Conservation (phyloP, 352 stramenopile genomes). For the Globisporangium polare region DNA sequence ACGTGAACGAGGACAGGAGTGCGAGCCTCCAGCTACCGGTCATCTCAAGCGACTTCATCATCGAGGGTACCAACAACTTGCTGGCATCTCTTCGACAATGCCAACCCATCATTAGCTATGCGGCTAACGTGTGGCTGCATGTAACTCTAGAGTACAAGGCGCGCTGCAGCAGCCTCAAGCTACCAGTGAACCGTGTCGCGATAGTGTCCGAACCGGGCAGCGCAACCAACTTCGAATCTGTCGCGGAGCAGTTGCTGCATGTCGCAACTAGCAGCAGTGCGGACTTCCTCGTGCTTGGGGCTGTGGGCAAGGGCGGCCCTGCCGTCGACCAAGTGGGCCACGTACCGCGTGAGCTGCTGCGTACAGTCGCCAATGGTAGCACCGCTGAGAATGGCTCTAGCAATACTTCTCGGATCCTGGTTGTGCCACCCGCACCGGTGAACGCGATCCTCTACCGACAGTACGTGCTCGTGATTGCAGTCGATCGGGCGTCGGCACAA, state of each 20-base stretch:
- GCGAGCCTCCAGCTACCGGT: conserved; percentile 48
- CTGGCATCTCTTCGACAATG: neutral
- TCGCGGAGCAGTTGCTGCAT: conserved; percentile 36
- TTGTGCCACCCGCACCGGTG: conserved; percentile 48
- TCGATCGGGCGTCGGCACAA: conserved; percentile 27
- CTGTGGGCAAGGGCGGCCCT: conserved; percentile 56
- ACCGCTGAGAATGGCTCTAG: conserved; percentile 7
- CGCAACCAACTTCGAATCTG: neutral
- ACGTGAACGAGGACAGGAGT: conserved; percentile 43
- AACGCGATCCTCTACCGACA: conserved; percentile 35
- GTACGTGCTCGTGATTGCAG: conserved; percentile 52
- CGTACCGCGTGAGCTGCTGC: conserved; percentile 47
- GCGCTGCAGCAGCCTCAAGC: conserved; percentile 33
- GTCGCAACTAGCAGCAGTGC: conserved; percentile 10
- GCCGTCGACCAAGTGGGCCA: conserved; percentile 54
- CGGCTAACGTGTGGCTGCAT: no score
- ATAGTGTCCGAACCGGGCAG: conserved; percentile 25
- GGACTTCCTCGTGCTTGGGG: conserved; percentile 54
- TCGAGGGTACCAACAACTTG: conserved; percentile 26
- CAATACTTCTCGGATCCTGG: conserved; percentile 14
- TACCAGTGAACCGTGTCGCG: conserved; percentile 37
- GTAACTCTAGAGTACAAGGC: conserved; percentile 41
- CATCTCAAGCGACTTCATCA: conserved; percentile 58
- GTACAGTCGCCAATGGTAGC: neutral
- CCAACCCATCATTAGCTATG: neutral